phyloP scores from a whole-genome alignment of 129 eudicot species.

The Centella asiatica region DNA sequence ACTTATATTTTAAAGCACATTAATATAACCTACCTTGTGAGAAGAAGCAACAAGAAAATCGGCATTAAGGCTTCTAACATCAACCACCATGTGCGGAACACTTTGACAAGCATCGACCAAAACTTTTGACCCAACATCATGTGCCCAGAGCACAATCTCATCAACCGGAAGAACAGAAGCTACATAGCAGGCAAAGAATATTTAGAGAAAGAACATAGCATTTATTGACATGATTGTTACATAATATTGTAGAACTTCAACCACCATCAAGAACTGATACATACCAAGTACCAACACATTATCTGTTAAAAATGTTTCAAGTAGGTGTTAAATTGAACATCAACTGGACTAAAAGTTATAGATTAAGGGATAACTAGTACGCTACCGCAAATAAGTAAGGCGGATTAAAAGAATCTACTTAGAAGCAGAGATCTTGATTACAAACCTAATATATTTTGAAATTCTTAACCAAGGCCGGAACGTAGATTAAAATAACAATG shows the following conservation, averaged over 20 bases:
- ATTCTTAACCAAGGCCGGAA: too few species aligned
- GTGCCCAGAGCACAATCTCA: conserved; percentile 77
- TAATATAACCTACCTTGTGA: conserved; percentile 64
- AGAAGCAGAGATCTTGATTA: too few species aligned
- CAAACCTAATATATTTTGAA: too few species aligned
- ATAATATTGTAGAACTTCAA: background rate
- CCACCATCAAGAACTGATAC: background rate
- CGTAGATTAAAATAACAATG: too few species aligned
- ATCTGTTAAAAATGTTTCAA: too few species aligned
- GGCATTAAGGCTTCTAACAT: conserved; percentile 71
- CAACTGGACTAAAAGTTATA: too few species aligned
- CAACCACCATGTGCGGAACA: conserved; percentile 98
- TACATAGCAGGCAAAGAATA: conserved; percentile 13
- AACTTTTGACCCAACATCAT: conserved; percentile 86
- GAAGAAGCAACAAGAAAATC: conserved; percentile 99
- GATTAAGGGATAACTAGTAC: too few species aligned
- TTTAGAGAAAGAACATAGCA: background rate
- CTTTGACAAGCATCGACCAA: conserved; percentile 99
- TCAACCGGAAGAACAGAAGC: conserved; percentile 85
- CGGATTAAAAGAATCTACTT: too few species aligned
- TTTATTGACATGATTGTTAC: background rate
- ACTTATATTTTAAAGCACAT: conserved; percentile 1
- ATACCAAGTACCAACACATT: too few species aligned
- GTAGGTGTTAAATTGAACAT: too few species aligned
- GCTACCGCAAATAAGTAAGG: too few species aligned